These are phyloP conservation scores for Daldinia sp. DNA, from an alignment of 2,329 filamentous ascomycete species.

Conservation along the genomic window DNA sequence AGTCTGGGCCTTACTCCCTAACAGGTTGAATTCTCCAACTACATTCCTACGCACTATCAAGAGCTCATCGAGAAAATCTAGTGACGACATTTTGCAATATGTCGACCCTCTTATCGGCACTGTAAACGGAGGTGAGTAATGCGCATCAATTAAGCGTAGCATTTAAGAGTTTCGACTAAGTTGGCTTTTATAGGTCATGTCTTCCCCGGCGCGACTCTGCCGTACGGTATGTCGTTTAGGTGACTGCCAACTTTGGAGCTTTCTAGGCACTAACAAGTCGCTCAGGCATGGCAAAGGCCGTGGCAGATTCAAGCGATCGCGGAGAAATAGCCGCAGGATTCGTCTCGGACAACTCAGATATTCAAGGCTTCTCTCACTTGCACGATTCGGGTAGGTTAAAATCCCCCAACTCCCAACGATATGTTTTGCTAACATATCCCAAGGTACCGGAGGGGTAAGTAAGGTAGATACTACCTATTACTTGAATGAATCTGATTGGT, in stretches of 20 bases:
- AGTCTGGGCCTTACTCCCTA: constrained; percentile 41
- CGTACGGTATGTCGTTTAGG: constrained; percentile 42
- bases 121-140: constrained; percentile 43
- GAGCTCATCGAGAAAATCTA: constrained; percentile 30
- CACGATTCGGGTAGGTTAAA: constrained; percentile 45
- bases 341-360: constrained; percentile 46
- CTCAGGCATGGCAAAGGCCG: constrained; percentile 48
- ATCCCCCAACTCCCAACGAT: neutral
- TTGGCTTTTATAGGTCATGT: constrained; percentile 43
- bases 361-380: constrained; percentile 47
- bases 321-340: constrained; percentile 47
- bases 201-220: constrained; percentile 47
- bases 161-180: constrained; percentile 26
- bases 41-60: constrained; percentile 33
- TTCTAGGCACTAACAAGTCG: constrained; percentile 18
- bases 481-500: constrained; percentile 27
- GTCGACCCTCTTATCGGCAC: constrained; percentile 47
- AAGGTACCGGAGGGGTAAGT: constrained; percentile 48
- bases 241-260: neutral
- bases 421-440: constrained; percentile 10
- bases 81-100: constrained; percentile 40
- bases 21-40: constrained; percentile 38
- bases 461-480: neutral
- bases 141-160: neutral
- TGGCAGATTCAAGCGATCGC: constrained; percentile 42